phyloP scores from a whole-genome alignment of 2,329 filamentous ascomycete genomes.

The Pseudogymnoascus sp. region DNA sequence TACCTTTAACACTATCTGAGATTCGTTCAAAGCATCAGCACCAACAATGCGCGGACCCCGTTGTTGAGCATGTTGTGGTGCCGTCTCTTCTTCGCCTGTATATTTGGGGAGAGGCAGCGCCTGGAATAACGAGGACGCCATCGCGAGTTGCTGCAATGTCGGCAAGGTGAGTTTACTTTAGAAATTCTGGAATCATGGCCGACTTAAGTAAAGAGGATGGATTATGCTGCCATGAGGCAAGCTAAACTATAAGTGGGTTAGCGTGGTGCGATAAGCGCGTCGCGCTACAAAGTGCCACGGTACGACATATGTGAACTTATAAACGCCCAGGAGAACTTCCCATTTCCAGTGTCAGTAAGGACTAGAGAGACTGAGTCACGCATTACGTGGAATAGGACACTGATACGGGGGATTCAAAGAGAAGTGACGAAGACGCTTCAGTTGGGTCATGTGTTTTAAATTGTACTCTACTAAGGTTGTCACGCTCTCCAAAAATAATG shows the following conservation, averaged over 20 bases:
- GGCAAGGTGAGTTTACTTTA: not conserved
- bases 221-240: constrained; percentile 1
- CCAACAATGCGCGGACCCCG: constrained; percentile 77
- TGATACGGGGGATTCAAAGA: not conserved
- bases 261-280: not conserved
- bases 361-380: not conserved
- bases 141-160: constrained; percentile 30
- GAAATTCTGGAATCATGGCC: constrained; percentile 1
- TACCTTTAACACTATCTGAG: constrained; percentile 73
- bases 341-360: not conserved
- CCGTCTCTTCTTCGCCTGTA: constrained; percentile 79
- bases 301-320: not conserved
- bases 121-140: constrained; percentile 68
- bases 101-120: constrained; percentile 87
- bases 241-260: not conserved
- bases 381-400: not conserved
- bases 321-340: not conserved
- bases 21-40: constrained; percentile 71
- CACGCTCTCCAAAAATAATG: constrained; percentile 1
- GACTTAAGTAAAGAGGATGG: constrained; percentile 3
- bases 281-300: constrained; percentile 3
- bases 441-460: constrained; percentile 4
- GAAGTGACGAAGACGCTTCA: not conserved
- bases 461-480: constrained; percentile 3
- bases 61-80: constrained; percentile 61